Conservation (phyloP, 768 basidiomycete species). For the Boletus reticulatus region DNA sequence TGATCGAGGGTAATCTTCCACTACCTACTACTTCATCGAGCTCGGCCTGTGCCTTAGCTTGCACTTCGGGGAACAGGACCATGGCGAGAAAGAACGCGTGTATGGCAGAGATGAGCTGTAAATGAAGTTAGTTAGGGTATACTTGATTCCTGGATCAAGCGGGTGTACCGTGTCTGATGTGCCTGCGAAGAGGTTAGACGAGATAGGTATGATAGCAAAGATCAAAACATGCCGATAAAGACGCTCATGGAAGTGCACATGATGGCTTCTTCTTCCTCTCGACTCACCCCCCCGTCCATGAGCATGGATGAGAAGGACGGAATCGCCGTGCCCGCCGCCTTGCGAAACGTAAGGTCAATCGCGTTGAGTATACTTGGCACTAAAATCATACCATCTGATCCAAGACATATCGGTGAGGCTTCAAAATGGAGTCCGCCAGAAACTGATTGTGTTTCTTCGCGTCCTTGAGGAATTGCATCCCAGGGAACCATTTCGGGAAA, state of each 20-base stretch:
- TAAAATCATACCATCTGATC: slow-evolving; percentile 41
- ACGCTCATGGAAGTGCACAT: slow-evolving; percentile 15
- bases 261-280: slow-evolving; percentile 18
- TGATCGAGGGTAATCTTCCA: slow-evolving; percentile 18
- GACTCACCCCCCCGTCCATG: slow-evolving; percentile 6
- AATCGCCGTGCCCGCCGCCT: slow-evolving; percentile 17
- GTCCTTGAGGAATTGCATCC: slow-evolving; percentile 32
- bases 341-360: neutral
- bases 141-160: slow-evolving; percentile 39
- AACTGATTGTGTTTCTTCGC: slow-evolving; percentile 25
- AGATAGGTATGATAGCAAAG: neutral
- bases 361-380: neutral
- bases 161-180: slow-evolving; percentile 45
- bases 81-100: slow-evolving; percentile 27
- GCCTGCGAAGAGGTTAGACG: slow-evolving; percentile 11
- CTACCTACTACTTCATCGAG: slow-evolving; percentile 23
- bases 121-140: neutral
- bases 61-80: slow-evolving; percentile 22
- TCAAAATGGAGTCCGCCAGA: slow-evolving; percentile 38
- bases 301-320: slow-evolving; percentile 20
- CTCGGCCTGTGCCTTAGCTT: slow-evolving; percentile 23
- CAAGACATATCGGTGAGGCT: slow-evolving; percentile 44
- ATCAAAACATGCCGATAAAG: slow-evolving; percentile 8
- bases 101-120: slow-evolving; percentile 12
- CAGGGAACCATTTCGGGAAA: slow-evolving; percentile 36